These are phyloP conservation scores for Rhizopus stolonifer DNA, from an alignment of 371 early-diverging fungal genomes.

Conservation along the genomic window DNA sequence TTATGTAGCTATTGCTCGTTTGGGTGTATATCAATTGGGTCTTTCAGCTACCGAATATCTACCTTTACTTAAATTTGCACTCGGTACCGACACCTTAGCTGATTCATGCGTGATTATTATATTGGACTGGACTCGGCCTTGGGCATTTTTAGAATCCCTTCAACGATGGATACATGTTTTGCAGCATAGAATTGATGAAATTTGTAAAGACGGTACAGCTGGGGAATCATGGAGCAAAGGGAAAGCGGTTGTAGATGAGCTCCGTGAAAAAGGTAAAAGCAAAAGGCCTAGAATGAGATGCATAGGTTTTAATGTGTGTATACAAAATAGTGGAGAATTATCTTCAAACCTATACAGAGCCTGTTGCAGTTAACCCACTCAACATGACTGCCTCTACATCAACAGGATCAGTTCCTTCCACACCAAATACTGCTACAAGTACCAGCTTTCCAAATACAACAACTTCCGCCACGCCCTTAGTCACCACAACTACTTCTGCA, in stretches of 20 bases:
- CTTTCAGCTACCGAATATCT: slow-evolving; percentile 72
- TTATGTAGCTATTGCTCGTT: slow-evolving; percentile 65
- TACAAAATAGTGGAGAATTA: slow-evolving; percentile 56
- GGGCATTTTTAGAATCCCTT: slow-evolving; percentile 81
- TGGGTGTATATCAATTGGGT: slow-evolving; percentile 85
- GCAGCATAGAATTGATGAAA: slow-evolving; percentile 58
- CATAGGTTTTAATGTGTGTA: no score
- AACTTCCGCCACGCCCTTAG: slow-evolving; percentile 24
- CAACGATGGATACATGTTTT: slow-evolving; percentile 82
- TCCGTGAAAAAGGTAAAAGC: slow-evolving; percentile 75
- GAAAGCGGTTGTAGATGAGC: slow-evolving; percentile 70
- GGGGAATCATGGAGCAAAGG: slow-evolving; percentile 62
- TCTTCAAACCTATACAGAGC: slow-evolving; percentile 62
- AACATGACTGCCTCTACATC: slow-evolving; percentile 41
- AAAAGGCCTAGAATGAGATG: no score
- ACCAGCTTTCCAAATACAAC: slow-evolving; percentile 2
- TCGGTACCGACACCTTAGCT: slow-evolving; percentile 64
- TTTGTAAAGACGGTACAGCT: slow-evolving; percentile 59
- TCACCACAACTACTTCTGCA: slow-evolving; percentile 47
- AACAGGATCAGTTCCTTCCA: slow-evolving; percentile 27
- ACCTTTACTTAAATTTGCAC: slow-evolving; percentile 74
- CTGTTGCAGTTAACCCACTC: slow-evolving; percentile 26
- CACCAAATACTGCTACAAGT: slow-evolving; percentile 2
- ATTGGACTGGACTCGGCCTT: slow-evolving; percentile 92
- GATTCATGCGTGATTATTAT: slow-evolving; percentile 75